A percentile compares a stretch with the other conserved stretches of the same genome.
These are phyloP conservation scores for Heterobasidion occidentale DNA, from an alignment of 1,284 basidiomycete species.

Conservation along the genomic window DNA sequence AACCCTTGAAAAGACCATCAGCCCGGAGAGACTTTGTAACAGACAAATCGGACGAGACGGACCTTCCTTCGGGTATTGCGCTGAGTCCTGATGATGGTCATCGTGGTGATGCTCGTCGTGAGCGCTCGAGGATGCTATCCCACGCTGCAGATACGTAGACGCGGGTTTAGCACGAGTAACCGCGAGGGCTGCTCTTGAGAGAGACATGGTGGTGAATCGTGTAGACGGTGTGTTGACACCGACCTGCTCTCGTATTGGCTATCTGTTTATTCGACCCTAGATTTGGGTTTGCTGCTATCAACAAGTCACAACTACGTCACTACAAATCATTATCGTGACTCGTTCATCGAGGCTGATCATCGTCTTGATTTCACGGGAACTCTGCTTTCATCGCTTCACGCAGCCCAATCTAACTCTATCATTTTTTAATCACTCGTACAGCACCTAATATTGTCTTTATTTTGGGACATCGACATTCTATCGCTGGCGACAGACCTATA, in stretches of 20 bases:
- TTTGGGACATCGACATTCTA: neutral
- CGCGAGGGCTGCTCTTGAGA: slow-evolving; percentile 26
- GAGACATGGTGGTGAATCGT: slow-evolving; percentile 21
- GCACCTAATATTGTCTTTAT: neutral
- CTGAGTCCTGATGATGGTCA: slow-evolving; percentile 31
- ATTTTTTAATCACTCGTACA: neutral
- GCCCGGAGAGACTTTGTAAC: neutral
- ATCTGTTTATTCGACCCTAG: neutral
- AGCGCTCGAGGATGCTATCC: slow-evolving; percentile 29
- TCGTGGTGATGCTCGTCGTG: slow-evolving; percentile 25
- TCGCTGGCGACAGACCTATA: neutral
- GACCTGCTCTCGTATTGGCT: slow-evolving; percentile 2
- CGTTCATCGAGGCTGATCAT: neutral
- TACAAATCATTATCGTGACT: neutral
- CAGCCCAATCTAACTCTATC: neutral
- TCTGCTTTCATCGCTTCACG: neutral
- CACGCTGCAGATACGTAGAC: slow-evolving; percentile 18
- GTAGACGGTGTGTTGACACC: neutral
- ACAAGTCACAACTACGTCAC: neutral
- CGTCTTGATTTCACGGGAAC: neutral
- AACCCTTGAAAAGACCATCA: slow-evolving; percentile 35
- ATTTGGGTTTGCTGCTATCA: neutral
- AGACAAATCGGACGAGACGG: slow-evolving; percentile 11
- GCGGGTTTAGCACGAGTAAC: slow-evolving; percentile 19
- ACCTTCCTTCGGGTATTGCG: slow-evolving; percentile 56